Evolutionary conservation across 768 basidiomycete species (phyloP), one percentile per base, ranked within the genome.

Genomic region (Kwoniella sp.): DNA sequence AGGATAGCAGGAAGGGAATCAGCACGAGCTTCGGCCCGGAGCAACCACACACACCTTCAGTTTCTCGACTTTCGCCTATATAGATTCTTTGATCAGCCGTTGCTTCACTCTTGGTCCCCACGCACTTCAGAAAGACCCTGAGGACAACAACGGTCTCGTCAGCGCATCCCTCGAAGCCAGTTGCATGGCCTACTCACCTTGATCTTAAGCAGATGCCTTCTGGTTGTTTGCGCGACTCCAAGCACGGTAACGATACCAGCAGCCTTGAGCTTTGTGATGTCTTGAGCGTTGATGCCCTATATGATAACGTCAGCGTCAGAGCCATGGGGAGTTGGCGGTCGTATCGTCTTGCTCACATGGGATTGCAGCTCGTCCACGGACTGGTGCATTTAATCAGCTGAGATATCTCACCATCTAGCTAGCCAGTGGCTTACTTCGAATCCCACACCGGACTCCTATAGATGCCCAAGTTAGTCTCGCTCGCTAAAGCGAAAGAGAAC

Each of bases 241-340:
- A 61, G 53, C 33, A 73, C 45, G 7, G 65, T 70, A 19, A 64
- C 57, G 40, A 73, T 61, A 40, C 59, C 67, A 11, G 58, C 47
- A 39, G 84, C 88, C 76, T 95, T 95, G 57, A 96, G 82, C 76
- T 96, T 96, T 44, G 86, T 73, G 50, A 96, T 95, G 70, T 96
- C 92, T 78, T 93, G 89, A 23, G 90, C 84, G 60, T 91, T 93
- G 73, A 93, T 92, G 12, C 91, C 90, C 90, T 93, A 61, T 32
- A 32, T 32, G 31, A 8, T 8, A 32, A 32, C 31, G 31, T 32
- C 15, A n/a, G 36, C 15, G 36, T 14, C 15, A 37, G 36, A n/a
- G 36, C 14, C 14, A 28, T 6, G 32, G 39, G 2, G 23, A 17
- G n/a, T n/a, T n/a, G n/a, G n/a, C n/a, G n/a, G n/a, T n/a, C n/a